Evolutionary conservation across 2,329 filamentous ascomycete species (phyloP), one percentile per base, ranked within the genome.

Genomic region (Stagonosporopsis tanaceti): DNA sequence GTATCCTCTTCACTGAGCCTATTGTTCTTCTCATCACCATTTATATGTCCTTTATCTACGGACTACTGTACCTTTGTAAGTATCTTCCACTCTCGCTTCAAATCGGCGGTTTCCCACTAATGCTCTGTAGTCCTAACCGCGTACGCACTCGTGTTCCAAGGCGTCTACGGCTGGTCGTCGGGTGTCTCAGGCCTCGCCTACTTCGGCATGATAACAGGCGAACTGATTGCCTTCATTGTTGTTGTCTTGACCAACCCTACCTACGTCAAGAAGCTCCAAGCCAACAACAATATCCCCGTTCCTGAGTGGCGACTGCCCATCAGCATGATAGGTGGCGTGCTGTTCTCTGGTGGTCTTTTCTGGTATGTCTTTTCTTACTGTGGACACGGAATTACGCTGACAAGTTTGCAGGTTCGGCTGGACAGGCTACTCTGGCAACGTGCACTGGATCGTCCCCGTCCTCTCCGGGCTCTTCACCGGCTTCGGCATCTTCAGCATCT

Each of bases 171-270:
- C 63, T 89, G 94, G 79, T 85, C 79, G 32, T 69, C 82, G 1
- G 93, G 93, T 54, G 77, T 91, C 17, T 84, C 87, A 4, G 93
- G 92, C 1, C 82, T 97, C 5, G 87, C 92, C 5, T 96, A 93
- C 75, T 91, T 97, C 67, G 93, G 92, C 52, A 91, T 97, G 88
- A 85, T 95, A 48, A 68, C 82, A 8, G 92, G 92, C 44, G 85
- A 92, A 71, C 60, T 94, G 15, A 76, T 91, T 51, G 90, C 89
- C 0, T 90, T 89, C 46, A 58, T 81, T 8, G 81, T 82, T 44
- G 87, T 94, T 60, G 79, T 90, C 48, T 67, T 85, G 37, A 82
- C 84, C 68, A 85, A 91, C 74, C 85, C 86, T 24, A 80, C 81
- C 73, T 94, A 94, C 75, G 84, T 85, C 67, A 62, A 59, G 39